These are phyloP conservation scores for Elymus sibiricus DNA, from an alignment of 176 grass and related monocot genomes.

Conservation along the genomic window DNA sequence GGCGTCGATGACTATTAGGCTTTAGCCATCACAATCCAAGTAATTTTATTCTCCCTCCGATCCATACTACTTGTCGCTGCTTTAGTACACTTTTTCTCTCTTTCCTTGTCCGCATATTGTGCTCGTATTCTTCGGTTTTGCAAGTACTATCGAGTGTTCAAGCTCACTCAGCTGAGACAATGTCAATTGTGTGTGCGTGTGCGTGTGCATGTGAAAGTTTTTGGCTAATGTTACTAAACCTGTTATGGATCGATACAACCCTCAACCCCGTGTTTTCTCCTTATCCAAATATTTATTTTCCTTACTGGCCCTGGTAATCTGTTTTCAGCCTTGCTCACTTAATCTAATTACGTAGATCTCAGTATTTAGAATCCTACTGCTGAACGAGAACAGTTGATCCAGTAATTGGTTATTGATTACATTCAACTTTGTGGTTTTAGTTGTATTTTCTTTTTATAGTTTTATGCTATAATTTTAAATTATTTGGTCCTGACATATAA, in stretches of 20 bases:
- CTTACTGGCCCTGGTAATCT: background rate
- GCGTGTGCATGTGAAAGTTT: background rate
- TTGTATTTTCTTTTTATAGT: background rate
- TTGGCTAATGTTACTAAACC: background rate
- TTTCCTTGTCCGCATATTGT: background rate
- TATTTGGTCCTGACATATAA: constrained; percentile 10
- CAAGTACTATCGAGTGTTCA: constrained; percentile 3
- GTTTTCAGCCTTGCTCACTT: constrained; percentile 8
- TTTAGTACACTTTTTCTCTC: too few species aligned
- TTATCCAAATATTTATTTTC: background rate
- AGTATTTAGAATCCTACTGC: background rate
- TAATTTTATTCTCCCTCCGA: background rate
- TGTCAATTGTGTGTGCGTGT: background rate
- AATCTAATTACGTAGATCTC: background rate
- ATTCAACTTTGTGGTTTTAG: background rate
- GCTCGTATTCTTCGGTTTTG: background rate
- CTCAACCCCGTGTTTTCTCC: background rate
- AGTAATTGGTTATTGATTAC: constrained; percentile 8
- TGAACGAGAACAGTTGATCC: background rate
- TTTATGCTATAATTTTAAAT: background rate
- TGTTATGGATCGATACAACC: background rate
- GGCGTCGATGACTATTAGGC: background rate
- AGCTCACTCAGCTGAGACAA: background rate
- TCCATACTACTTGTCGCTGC: too few species aligned
- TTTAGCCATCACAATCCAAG: background rate